Evolutionary conservation across 2,329 filamentous ascomycete species (phyloP).

Genomic region (Fusarium liriodendri): DNA sequence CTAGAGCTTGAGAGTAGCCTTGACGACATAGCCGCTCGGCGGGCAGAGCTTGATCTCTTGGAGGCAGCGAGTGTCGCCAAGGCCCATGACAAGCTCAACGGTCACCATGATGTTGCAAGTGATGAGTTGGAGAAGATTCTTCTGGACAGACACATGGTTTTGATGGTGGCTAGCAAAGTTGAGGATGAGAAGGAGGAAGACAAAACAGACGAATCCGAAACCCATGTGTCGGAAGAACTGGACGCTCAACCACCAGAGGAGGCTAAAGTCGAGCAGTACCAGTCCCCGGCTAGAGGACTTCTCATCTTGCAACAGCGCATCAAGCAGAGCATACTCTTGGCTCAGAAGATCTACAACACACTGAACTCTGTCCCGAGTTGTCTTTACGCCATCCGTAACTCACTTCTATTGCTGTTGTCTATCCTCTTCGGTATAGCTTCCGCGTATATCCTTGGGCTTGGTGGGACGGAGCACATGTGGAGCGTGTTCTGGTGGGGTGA

Average conservation of each 20-base stretch:
- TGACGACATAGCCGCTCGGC: not conserved
- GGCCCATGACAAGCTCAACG: not conserved
- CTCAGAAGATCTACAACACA: not conserved
- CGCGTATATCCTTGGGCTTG: not conserved
- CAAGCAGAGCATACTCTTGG: not conserved
- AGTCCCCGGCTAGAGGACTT: not conserved
- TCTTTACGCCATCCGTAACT: not conserved
- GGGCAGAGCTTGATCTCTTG: not conserved
- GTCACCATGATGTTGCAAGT: not conserved
- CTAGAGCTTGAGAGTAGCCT: not conserved
- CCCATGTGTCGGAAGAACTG: not conserved
- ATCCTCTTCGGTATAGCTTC: not conserved
- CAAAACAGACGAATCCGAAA: not conserved
- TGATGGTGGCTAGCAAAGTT: not conserved
- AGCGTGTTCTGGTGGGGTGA: not conserved
- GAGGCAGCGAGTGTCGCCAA: not conserved
- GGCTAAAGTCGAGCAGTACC: not conserved
- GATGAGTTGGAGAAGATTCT: slow-evolving; percentile 1
- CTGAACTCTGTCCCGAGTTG: not conserved
- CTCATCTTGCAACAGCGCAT: not conserved
- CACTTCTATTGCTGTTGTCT: not conserved
- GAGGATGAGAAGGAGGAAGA: not conserved
- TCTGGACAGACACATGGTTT: not conserved
- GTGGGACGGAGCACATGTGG: not conserved
- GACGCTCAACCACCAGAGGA: not conserved